Conservation (phyloP, 306 rosid species). For the Pueraria montana region DNA sequence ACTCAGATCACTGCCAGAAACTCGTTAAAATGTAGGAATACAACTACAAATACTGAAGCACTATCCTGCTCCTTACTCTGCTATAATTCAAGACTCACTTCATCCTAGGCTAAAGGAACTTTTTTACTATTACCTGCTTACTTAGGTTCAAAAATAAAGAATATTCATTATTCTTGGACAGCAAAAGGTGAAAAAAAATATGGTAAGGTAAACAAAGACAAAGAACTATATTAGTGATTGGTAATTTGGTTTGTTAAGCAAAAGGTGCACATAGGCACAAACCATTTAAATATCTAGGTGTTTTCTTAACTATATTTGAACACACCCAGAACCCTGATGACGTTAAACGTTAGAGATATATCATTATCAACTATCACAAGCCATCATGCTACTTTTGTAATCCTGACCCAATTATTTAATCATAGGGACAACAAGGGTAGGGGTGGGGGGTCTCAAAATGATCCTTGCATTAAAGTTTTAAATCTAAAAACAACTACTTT, state of each 20-base stretch:
- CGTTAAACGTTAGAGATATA: background rate
- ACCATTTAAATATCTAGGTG: background rate
- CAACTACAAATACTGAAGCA: background rate
- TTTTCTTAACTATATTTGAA: background rate
- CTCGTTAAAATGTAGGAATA: background rate
- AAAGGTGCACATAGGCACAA: background rate
- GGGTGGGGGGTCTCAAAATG: background rate
- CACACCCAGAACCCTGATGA: constrained; percentile 6
- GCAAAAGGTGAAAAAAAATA: background rate
- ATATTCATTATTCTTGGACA: background rate
- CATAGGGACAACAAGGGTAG: background rate
- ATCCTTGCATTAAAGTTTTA: background rate
- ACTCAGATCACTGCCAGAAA: background rate
- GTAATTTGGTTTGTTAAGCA: background rate
- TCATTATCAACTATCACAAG: background rate
- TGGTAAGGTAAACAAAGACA: background rate
- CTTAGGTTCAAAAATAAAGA: background rate
- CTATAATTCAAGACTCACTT: background rate
- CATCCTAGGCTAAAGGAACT: background rate
- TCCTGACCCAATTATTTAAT: background rate
- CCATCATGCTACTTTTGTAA: constrained; percentile 9
- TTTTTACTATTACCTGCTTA: background rate
- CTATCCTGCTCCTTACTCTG: background rate
- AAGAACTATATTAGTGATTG: background rate
- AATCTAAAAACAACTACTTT: background rate